Conservation (phyloP, 1,139 yeast species). For the Eremothecium cymbalariae region DNA sequence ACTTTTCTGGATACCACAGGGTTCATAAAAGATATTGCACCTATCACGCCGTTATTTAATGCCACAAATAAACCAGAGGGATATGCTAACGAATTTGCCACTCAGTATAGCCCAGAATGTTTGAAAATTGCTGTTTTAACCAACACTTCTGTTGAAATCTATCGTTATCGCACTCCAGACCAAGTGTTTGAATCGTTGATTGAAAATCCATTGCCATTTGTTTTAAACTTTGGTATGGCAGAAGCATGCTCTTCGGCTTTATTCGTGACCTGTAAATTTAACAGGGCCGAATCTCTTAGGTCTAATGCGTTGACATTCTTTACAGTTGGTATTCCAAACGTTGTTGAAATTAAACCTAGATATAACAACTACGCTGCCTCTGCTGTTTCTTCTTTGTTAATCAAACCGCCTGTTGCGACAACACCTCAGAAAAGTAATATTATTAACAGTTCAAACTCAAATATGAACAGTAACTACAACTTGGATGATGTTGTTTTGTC, state of each 20-base stretch:
- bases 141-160: slow-evolving; percentile 65
- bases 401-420: slow-evolving; percentile 20
- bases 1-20: slow-evolving; percentile 60
- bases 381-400: slow-evolving; percentile 24
- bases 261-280: slow-evolving; percentile 70
- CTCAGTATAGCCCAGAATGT: slow-evolving; percentile 62
- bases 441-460: slow-evolving; percentile 8
- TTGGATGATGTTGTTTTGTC: slow-evolving; percentile 76
- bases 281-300: slow-evolving; percentile 45
- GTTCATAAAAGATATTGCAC: slow-evolving; percentile 65
- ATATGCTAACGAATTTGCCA: slow-evolving; percentile 73
- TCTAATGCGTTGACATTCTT: slow-evolving; percentile 35
- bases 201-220: slow-evolving; percentile 49
- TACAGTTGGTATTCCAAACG: slow-evolving; percentile 35
- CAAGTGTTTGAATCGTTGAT: slow-evolving; percentile 57
- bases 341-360: slow-evolving; percentile 33
- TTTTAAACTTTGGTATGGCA: slow-evolving; percentile 48
- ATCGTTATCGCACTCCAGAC: slow-evolving; percentile 72
- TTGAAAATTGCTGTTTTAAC: slow-evolving; percentile 76
- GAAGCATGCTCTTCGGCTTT: slow-evolving; percentile 87
- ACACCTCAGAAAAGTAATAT: slow-evolving; percentile 19
- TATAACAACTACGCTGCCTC: slow-evolving; percentile 29
- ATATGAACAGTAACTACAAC: slow-evolving; percentile 20
- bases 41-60: slow-evolving; percentile 59
- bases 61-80: slow-evolving; percentile 72